Percentiles rank a stretch among this genome's conserved stretches.
Evolutionary conservation across 805 yeast genomes (phyloP).

Genomic region (Starmera amethionina): DNA sequence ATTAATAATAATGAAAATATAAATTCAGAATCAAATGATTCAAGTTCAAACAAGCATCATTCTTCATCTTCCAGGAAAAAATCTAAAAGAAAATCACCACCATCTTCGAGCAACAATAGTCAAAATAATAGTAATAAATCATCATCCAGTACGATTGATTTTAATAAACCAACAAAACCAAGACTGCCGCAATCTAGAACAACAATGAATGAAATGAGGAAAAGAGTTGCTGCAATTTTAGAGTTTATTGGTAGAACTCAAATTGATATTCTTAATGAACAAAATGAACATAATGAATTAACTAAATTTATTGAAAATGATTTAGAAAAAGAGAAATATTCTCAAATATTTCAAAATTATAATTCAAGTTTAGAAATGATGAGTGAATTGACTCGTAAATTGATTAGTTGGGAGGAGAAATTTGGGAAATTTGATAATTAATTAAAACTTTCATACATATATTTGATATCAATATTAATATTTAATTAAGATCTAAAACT

Average conservation of each 20-base stretch:
- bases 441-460: not conserved
- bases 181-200: slow-evolving; percentile 71
- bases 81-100: slow-evolving; percentile 6
- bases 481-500: slow-evolving; percentile 19
- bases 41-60: slow-evolving; percentile 7
- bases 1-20: not conserved
- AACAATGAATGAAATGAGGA: slow-evolving; percentile 73
- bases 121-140: slow-evolving; percentile 11
- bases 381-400: slow-evolving; percentile 63
- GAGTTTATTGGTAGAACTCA: slow-evolving; percentile 89
- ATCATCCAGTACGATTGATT: slow-evolving; percentile 30
- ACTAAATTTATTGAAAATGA: slow-evolving; percentile 36
- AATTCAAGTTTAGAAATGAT: slow-evolving; percentile 53
- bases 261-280: slow-evolving; percentile 69
- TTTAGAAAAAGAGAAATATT: slow-evolving; percentile 26
- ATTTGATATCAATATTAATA: not conserved
- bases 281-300: slow-evolving; percentile 42
- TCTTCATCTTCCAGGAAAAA: too few relatives aligned
- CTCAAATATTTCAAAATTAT: slow-evolving; percentile 36
- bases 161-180: slow-evolving; percentile 72
- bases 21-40: slow-evolving; percentile 12
- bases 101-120: slow-evolving; percentile 4
- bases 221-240: slow-evolving; percentile 79
- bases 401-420: slow-evolving; percentile 72
- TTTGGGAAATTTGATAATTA: slow-evolving; percentile 27